Evolutionary conservation across 2,329 filamentous ascomycete genomes (phyloP).

Genomic region (Cladosporium sp.): DNA sequence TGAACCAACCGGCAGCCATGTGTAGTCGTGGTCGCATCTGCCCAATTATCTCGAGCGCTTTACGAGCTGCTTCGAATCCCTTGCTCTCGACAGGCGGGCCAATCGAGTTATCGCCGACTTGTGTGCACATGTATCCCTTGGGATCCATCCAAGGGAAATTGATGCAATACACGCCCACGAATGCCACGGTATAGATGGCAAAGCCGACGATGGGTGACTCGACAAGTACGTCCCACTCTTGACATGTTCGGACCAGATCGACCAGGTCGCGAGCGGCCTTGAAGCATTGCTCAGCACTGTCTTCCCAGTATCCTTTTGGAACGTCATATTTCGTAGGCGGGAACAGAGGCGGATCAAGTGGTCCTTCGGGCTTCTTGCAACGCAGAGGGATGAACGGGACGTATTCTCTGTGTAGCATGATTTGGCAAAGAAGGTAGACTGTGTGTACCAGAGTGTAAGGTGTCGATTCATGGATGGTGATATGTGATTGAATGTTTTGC

Average conservation of each 20-base stretch:
- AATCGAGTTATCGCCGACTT: neutral
- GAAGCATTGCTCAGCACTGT: slow-evolving; percentile 60
- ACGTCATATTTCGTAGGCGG: slow-evolving; percentile 43
- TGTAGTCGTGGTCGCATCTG: slow-evolving; percentile 51
- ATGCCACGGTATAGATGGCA: slow-evolving; percentile 62
- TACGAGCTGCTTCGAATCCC: slow-evolving; percentile 43
- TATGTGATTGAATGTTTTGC: slow-evolving; percentile 62
- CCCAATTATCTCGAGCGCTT: slow-evolving; percentile 48
- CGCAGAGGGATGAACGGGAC: slow-evolving; percentile 61
- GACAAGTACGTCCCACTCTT: slow-evolving; percentile 56
- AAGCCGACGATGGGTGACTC: slow-evolving; percentile 66
- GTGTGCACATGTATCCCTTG: slow-evolving; percentile 48
- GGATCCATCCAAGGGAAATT: slow-evolving; percentile 68
- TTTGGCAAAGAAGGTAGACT: slow-evolving; percentile 60
- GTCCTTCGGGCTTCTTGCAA: slow-evolving; percentile 49
- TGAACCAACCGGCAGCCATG: slow-evolving; percentile 55
- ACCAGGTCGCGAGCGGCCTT: slow-evolving; percentile 60
- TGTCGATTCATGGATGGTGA: slow-evolving; percentile 59
- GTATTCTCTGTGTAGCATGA: slow-evolving; percentile 66
- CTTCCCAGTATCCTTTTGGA: slow-evolving; percentile 57
- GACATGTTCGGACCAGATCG: slow-evolving; percentile 59
- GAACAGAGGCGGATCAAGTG: slow-evolving; percentile 57
- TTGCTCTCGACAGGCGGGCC: slow-evolving; percentile 15
- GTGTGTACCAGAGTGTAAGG: slow-evolving; percentile 65
- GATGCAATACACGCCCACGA: slow-evolving; percentile 60